These are phyloP conservation scores for Paramecium pentaurelia DNA, from an alignment of 73 alveolate genomes.

Conservation along the genomic window DNA sequence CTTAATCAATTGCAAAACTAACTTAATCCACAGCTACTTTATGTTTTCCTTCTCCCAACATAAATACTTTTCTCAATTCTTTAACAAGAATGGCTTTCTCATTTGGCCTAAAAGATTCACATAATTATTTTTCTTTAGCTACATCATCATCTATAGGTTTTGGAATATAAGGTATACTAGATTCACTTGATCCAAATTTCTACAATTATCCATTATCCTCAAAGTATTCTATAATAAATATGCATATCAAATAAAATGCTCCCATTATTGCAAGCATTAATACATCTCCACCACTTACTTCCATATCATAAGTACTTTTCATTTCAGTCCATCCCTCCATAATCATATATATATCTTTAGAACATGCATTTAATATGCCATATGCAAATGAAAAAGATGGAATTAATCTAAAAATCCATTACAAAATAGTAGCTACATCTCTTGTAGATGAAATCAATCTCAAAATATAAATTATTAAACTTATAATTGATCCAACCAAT, in stretches of 20 bases:
- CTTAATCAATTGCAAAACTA: conserved; percentile 84
- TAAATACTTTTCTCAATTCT: conserved; percentile 67
- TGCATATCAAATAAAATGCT: conserved; percentile 13
- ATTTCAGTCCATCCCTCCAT: conserved; percentile 49
- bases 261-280: conserved; percentile 23
- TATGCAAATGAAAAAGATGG: conserved; percentile 74
- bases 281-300: conserved; percentile 60
- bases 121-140: neutral
- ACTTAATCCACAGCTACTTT: conserved; percentile 84
- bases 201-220: conserved; percentile 47
- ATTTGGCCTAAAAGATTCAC: conserved; percentile 43
- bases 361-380: conserved; percentile 61
- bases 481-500: conserved; percentile 65
- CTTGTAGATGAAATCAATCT: conserved; percentile 68
- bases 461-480: conserved; percentile 63
- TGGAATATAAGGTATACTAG: neutral
- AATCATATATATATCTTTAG: conserved; percentile 36
- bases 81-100: conserved; percentile 65
- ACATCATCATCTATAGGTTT: conserved; percentile 63
- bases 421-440: conserved; percentile 57
- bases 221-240: conserved; percentile 58
- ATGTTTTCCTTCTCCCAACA: conserved; percentile 53
- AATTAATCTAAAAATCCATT: conserved; percentile 70
- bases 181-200: neutral
- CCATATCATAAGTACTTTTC: conserved; percentile 48